phyloP scores from a whole-genome alignment of 202 grass and related monocot genomes.

The Schoenoplectus tabernaemontani region DNA sequence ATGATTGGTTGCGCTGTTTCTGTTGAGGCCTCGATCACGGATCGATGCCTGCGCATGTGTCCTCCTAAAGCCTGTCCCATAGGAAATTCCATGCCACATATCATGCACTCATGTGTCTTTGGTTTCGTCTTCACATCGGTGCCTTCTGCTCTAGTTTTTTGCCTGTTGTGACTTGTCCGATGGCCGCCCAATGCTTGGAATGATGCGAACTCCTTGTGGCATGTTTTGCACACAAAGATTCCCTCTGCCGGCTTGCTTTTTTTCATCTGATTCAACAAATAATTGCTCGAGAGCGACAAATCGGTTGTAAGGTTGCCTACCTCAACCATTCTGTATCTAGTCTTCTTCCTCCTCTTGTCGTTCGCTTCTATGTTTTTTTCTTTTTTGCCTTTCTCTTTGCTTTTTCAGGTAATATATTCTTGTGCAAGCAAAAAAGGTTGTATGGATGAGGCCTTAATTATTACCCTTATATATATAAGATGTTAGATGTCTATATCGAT shows the following conservation, averaged over 20 bases:
- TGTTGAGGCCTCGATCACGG: neutral
- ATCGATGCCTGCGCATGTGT: slow-evolving; percentile 57
- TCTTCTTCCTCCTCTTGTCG: neutral
- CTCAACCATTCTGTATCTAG: neutral
- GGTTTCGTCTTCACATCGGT: slow-evolving; percentile 20
- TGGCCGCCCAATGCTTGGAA: slow-evolving; percentile 78
- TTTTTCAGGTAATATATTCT: neutral
- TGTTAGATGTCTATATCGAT: neutral
- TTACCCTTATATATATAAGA: neutral
- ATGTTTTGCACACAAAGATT: slow-evolving; percentile 56
- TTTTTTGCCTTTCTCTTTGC: neutral
- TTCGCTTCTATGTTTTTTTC: neutral
- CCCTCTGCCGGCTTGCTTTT: slow-evolving; percentile 18
- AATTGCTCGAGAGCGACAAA: neutral
- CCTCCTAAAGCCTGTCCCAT: slow-evolving; percentile 71
- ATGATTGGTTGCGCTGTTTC: neutral
- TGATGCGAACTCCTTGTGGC: slow-evolving; percentile 43
- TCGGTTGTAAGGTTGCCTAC: slow-evolving; percentile 3
- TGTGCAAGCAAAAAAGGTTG: neutral
- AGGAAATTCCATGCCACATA: slow-evolving; percentile 72
- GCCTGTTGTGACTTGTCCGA: slow-evolving; percentile 37
- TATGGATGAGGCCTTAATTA: neutral
- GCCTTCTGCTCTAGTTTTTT: neutral
- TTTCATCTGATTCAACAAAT: neutral
- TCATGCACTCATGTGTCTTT: slow-evolving; percentile 47